Evolutionary conservation across 192 early-diverging fungal genomes (phyloP), one percentile per base, ranked within the genome.

Genomic region (Coemansia aciculifera): DNA sequence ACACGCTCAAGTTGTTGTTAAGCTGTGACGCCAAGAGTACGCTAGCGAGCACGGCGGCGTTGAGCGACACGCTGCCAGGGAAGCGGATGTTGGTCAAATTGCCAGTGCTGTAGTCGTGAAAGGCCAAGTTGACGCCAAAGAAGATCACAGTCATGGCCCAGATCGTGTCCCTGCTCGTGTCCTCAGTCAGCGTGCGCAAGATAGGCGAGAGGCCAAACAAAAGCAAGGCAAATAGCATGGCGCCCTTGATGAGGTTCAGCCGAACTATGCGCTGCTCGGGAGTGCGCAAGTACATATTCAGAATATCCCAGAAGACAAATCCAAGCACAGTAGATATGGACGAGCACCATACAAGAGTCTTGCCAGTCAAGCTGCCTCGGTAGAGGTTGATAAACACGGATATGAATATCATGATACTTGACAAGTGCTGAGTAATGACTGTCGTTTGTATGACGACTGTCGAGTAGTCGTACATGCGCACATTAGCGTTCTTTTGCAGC

Each of bases 51-150:
- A 98, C 92, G 11, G 94, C 95, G 0, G 95, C 94, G 74, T 98
- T 99, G 29, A 96, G 92, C n/a, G 95, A 95, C n/a, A 97, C 83
- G 3, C 95, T 95, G 23, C 95, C 94, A 0, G 95, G 94, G 71
- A 93, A 94, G 62, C 92, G 63, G n/a, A 82, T 63, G 51, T 78
- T 76, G 65, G 78, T 75, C 63, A 74, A 62, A 32, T 69, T 77
- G n/a, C 67, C 74, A 2, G 60, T 75, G 71, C 71, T 67, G 67
- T 95, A 98, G 78, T 99, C 93, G 72, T 95, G 93, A 72, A 96
- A 99, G 1, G 92, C 78, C 34, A 99, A 72, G 72, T 96, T 98
- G 21, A 87, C 88, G 34, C 93, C 69, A 69, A 99, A 93, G 52
- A 96, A 76, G 11, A 90, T 85, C 6, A 90, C 88, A 0, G 93